A percentile compares a stretch with the other conserved stretches of the same genome.
Conservation (phyloP, 257 asterid genomes). For the Solanum virginianum region DNA sequence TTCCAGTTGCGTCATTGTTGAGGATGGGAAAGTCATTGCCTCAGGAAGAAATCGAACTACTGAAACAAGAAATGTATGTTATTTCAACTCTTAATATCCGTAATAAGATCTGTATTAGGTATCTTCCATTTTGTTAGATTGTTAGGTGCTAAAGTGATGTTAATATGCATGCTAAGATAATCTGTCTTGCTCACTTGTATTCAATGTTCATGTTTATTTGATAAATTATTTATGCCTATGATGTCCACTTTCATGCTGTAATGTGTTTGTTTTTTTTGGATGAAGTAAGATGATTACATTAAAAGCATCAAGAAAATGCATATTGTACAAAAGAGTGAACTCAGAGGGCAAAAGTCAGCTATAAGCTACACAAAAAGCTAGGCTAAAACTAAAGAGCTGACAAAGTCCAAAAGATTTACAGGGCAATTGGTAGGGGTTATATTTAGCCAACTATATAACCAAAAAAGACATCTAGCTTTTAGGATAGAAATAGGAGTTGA, state of each 20-base stretch:
- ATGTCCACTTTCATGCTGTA: not conserved
- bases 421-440: too few species aligned
- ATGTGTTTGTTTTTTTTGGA: not conserved
- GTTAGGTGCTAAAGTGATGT: not conserved
- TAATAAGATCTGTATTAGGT: not conserved
- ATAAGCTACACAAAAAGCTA: not conserved
- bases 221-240: not conserved
- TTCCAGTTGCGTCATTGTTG: constrained; percentile 52
- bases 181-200: not conserved
- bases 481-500: too few species aligned
- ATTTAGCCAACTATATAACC: too few species aligned
- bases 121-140: not conserved
- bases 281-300: not conserved
- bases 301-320: not conserved
- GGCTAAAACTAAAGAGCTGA: too few species aligned
- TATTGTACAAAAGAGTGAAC: not conserved
- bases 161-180: not conserved
- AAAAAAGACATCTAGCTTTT: too few species aligned
- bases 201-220: not conserved
- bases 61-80: constrained; percentile 56
- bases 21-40: constrained; percentile 60
- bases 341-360: too few species aligned
- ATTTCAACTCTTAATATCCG: not conserved
- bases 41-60: constrained; percentile 68
- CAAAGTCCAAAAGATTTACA: too few species aligned